Conservation (phyloP, 805 yeast genomes). For the Barnettozyma vustinii region DNA sequence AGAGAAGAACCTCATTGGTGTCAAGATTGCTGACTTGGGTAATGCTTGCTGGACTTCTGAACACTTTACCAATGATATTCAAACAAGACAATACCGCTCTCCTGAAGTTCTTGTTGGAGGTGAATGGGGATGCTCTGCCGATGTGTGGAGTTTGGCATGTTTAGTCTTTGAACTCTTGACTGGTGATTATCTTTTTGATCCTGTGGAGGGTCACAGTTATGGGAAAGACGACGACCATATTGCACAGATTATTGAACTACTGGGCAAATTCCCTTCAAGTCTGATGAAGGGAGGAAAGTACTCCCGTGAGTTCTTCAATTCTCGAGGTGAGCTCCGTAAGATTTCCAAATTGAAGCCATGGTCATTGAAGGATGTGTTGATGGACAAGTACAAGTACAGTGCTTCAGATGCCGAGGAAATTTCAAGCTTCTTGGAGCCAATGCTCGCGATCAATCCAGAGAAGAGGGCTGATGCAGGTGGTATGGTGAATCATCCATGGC, state of each 20-base stretch:
- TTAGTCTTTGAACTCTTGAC: slow-evolving; percentile 85
- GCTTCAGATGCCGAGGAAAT: slow-evolving; percentile 66
- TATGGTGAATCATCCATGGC: slow-evolving; percentile 83
- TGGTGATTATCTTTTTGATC: slow-evolving; percentile 93
- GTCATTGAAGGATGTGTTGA: slow-evolving; percentile 76
- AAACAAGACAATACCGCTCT: slow-evolving; percentile 71
- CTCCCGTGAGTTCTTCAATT: slow-evolving; percentile 58
- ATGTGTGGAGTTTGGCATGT: slow-evolving; percentile 95
- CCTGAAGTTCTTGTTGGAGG: slow-evolving; percentile 83
- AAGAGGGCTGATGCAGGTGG: slow-evolving; percentile 94
- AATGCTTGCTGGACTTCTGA: slow-evolving; percentile 65
- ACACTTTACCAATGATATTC: slow-evolving; percentile 67
- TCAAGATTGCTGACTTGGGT: slow-evolving; percentile 86
- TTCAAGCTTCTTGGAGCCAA: slow-evolving; percentile 73
- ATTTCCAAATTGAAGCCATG: slow-evolving; percentile 83
- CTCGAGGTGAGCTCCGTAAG: slow-evolving; percentile 65
- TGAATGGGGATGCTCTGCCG: slow-evolving; percentile 93
- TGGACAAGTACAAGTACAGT: slow-evolving; percentile 77
- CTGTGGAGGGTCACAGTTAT: slow-evolving; percentile 66
- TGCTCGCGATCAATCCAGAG: slow-evolving; percentile 77
- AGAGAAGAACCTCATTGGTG: slow-evolving; percentile 52
- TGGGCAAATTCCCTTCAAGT: slow-evolving; percentile 62
- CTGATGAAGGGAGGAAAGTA: slow-evolving; percentile 56
- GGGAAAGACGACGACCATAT: slow-evolving; percentile 92
- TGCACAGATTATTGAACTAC: slow-evolving; percentile 86